Evolutionary conservation across 2,329 filamentous ascomycete species (phyloP), one percentile per base, ranked within the genome.

Genomic region (Pseudogymnoascus sp.): DNA sequence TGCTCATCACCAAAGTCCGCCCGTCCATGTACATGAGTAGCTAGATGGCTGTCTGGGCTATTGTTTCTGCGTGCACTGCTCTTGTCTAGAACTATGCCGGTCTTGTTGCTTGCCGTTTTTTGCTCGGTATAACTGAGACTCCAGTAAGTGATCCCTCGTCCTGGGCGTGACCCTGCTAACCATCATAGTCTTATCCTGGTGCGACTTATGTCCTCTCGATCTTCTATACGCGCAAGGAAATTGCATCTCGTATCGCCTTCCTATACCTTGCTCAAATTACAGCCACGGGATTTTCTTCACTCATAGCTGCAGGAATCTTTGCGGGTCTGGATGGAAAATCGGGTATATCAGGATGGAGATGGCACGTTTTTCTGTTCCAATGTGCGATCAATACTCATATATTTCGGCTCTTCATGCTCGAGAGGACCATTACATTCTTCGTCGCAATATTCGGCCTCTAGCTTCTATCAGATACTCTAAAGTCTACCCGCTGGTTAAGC

Each of bases 51-150:
- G 72, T 76, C 1, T 82, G 80, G 80, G 80, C 80, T 1, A 70
- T 82, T 11, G 80, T 82, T 0, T 78, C 80, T 0, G 82, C 80
- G 2, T 65, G 80, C 44, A 73, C 71, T 60, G 81, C 80, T 0
- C 72, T 83, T 11, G 79, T 81, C 2, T 74, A 80, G 1, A 78
- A 80, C 38, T 73, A 79, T 9, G 67, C 76, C 0, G 80, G 81
- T 0, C 82, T 83, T 68, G 75, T 82, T 21, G 74, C 76, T 1
- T 77, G 78, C 9, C 75, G 81, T 0, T 82, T 83, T 70, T 82
- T 83, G 66, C 75, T 83, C 1, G 81, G 81, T 21, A 77, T 83
- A 0, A 72, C 80, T 0, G 80, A 83, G 66, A 1, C 6, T 35
- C 33, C 33, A 13, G 33, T 35, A 35, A 13, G 8, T 35, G 9